Conservation (phyloP, 2,329 filamentous ascomycete species). For the Cladorrhinum sp. region DNA sequence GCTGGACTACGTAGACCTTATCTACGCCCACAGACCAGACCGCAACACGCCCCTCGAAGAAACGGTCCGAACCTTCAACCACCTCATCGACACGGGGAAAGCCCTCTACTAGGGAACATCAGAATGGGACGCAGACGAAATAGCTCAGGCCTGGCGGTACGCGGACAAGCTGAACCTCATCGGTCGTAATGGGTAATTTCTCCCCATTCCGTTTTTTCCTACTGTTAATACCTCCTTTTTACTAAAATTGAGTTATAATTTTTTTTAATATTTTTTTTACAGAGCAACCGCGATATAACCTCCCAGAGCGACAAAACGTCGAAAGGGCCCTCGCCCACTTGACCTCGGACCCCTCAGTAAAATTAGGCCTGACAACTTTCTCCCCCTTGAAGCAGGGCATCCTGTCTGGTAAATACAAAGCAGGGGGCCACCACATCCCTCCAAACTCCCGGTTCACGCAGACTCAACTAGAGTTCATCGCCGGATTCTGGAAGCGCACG, state of each 20-base stretch:
- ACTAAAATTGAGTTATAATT: too few relatives aligned
- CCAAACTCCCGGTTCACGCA: conserved; percentile 58
- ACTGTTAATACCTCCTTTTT: too few relatives aligned
- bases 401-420: conserved; percentile 62
- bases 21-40: conserved; percentile 61
- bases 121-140: conserved; percentile 58
- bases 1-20: conserved; percentile 62
- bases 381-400: conserved; percentile 54
- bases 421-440: conserved; percentile 55
- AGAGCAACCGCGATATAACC: conserved; percentile 55
- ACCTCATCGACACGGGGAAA: conserved; percentile 59
- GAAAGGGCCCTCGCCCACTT: conserved; percentile 58
- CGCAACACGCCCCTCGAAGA: conserved; percentile 58
- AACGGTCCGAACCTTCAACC: conserved; percentile 53
- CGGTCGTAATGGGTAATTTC: conserved; percentile 36
- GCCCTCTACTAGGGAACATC: conserved; percentile 66
- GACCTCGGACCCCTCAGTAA: conserved; percentile 47
- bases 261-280: too few relatives aligned
- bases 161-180: conserved; percentile 57
- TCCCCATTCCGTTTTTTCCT: background rate
- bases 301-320: conserved; percentile 56
- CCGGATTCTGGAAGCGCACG: conserved; percentile 50
- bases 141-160: conserved; percentile 53
- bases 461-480: conserved; percentile 54
- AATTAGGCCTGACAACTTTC: conserved; percentile 54